A percentile compares a stretch with the other conserved stretches of the same genome.
Conservation (phyloP, 345 rosid genomes). For the Rhodamnia argentea region DNA sequence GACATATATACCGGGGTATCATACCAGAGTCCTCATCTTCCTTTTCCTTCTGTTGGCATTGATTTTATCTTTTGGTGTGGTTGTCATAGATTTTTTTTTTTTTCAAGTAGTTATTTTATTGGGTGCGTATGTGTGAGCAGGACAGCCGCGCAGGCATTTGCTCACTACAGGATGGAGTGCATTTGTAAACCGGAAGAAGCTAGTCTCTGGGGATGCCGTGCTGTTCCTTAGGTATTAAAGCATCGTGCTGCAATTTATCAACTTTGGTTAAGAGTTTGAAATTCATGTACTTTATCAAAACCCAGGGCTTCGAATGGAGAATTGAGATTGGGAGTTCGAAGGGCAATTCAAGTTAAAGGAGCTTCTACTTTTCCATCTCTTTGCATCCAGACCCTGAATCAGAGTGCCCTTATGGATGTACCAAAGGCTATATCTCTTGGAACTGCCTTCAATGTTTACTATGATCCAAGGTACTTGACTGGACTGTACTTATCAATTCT, state of each 20-base stretch:
- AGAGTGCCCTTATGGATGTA: constrained; percentile 50
- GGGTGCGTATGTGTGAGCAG: constrained; percentile 13
- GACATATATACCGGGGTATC: constrained; percentile 90
- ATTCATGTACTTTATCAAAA: neutral
- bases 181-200: constrained; percentile 95
- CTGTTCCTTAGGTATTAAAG: constrained; percentile 71
- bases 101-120: neutral
- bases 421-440: constrained; percentile 53
- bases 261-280: neutral
- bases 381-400: constrained; percentile 41
- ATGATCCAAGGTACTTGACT: constrained; percentile 75
- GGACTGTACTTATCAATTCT: neutral
- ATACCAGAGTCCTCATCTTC: neutral
- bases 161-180: constrained; percentile 99
- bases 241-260: neutral
- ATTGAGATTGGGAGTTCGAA: constrained; percentile 83
- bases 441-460: constrained; percentile 61
- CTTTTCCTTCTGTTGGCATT: neutral
- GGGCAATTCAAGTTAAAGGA: constrained; percentile 74
- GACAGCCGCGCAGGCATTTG: constrained; percentile 98
- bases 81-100: neutral
- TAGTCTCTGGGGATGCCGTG: constrained; percentile 98
- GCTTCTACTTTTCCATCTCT: constrained; percentile 30
- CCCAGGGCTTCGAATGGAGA: constrained; percentile 92
- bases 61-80: neutral